phyloP scores from a whole-genome alignment of 352 stramenopile genomes.

The Paralagenidium karlingii region DNA sequence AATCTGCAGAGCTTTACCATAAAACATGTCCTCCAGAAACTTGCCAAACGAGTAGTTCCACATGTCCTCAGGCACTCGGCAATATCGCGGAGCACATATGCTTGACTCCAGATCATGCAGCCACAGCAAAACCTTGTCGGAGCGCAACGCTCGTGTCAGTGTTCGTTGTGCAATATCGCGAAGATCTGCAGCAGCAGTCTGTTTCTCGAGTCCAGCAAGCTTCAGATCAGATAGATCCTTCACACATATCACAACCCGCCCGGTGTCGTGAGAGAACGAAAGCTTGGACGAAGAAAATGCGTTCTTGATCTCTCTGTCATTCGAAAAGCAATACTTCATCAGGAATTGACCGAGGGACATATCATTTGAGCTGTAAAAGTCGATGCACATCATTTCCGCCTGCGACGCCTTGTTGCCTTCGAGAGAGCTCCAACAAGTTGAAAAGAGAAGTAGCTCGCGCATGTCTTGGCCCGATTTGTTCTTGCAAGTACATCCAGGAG shows the following conservation, averaged over 20 bases:
- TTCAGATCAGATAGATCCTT: constrained; percentile 65
- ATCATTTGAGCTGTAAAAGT: constrained; percentile 78
- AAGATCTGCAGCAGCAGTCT: constrained; percentile 33
- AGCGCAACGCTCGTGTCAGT: constrained; percentile 44
- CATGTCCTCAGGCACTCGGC: constrained; percentile 40
- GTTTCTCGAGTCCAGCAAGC: constrained; percentile 32
- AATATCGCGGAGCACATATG: constrained; percentile 37
- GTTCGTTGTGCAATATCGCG: constrained; percentile 48
- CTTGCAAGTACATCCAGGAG: constrained; percentile 56
- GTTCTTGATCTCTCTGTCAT: constrained; percentile 60
- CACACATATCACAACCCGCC: constrained; percentile 51
- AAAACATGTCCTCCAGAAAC: constrained; percentile 77
- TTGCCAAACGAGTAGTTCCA: constrained; percentile 84
- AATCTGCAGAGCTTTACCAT: constrained; percentile 62
- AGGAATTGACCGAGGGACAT: constrained; percentile 77
- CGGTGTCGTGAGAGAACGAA: constrained; percentile 74
- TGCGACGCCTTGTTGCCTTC: constrained; percentile 64
- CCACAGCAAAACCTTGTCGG: constrained; percentile 57
- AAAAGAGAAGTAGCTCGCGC: constrained; percentile 69
- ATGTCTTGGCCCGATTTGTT: constrained; percentile 37
- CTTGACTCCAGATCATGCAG: constrained; percentile 23
- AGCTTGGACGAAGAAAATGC: constrained; percentile 70
- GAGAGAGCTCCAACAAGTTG: constrained; percentile 72
- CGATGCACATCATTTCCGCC: constrained; percentile 82
- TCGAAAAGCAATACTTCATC: constrained; percentile 66